Conservation (phyloP, 345 rosid genomes). For the sweet orange (Citrus sinensis) region DNA sequence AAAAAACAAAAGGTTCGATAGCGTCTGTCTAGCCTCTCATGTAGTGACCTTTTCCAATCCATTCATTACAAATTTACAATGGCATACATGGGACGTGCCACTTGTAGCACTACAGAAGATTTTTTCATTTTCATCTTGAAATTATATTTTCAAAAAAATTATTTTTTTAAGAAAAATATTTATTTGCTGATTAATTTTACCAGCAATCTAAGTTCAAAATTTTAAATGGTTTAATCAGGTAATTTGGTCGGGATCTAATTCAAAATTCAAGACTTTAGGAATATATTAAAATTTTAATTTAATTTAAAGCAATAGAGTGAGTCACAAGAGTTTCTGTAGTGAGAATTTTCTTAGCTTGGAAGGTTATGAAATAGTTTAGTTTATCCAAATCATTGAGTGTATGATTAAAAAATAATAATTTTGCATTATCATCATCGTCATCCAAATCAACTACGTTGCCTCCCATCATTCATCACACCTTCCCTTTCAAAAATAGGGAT, state of each 20-base stretch:
- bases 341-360: background rate
- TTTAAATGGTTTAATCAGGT: background rate
- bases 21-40: background rate
- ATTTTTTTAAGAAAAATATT: too few species aligned
- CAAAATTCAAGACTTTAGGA: background rate
- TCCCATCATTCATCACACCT: background rate
- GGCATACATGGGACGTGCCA: too few species aligned
- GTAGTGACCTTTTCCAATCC: background rate
- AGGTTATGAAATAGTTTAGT: background rate
- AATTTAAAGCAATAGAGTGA: background rate
- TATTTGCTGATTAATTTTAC: too few species aligned
- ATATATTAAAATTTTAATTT: background rate
- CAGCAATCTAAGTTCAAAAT: too few species aligned
- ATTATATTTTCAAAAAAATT: too few species aligned
- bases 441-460: background rate
- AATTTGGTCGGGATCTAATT: background rate
- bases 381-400: background rate
- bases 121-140: too few species aligned
- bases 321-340: background rate
- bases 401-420: background rate
- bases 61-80: too few species aligned
- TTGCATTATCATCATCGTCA: background rate
- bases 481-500: background rate
- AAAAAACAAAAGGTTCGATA: too few species aligned
- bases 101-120: too few species aligned